Base-by-base conservation (phyloP, 2,329 filamentous ascomycete genomes). In the Trichophyton verrucosum region DNA sequence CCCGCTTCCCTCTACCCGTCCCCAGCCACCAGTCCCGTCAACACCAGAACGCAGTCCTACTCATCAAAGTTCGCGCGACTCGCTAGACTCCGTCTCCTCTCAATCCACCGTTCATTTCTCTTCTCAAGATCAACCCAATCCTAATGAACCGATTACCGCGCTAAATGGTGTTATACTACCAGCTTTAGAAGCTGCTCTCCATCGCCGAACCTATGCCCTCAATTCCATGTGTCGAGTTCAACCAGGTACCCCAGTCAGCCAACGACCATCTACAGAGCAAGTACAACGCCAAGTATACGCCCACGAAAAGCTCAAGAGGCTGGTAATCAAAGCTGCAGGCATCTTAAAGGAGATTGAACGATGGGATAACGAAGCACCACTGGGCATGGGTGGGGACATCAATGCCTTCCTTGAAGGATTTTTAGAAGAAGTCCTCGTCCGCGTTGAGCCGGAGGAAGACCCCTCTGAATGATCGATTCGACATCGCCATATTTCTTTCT, bases 321-420 rank as follows among this genome's bases (percentile, higher is more conserved):
- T 95, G 30, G 89, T 96, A 11, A 86, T 86, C 65, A 95, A 95
- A 71, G 81, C 95, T 33, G 87, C 86, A 1, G 84, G 88, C 62
- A 80, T 92, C 24, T 95, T 95, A 74, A 87, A 86, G 69, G 91
- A 96, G 72, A 90, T 99, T 68, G 92, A 99, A 73, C 82, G 87
- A 64, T 88, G 86, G 74, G 94, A 99, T 74, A 87, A 87, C 71
- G 83, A 86, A 49, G 88, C 90, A 66, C 89, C 91, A 4, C 90
- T 97, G 9, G 90, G 91, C 0, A 96, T 97, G 92, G 92, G 91
- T 0, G 86, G 89, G 51, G 91, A 92, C 27, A 91, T 96, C 1
- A 85, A 86, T 51, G 89, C 88, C 0, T 95, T 97, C 67, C 75
- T 97, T 6, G 94, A 99, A 73, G 92, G 91, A 0, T 83, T 97